Conservation (phyloP, 768 basidiomycete species). For the Strobilomyces confusus region DNA sequence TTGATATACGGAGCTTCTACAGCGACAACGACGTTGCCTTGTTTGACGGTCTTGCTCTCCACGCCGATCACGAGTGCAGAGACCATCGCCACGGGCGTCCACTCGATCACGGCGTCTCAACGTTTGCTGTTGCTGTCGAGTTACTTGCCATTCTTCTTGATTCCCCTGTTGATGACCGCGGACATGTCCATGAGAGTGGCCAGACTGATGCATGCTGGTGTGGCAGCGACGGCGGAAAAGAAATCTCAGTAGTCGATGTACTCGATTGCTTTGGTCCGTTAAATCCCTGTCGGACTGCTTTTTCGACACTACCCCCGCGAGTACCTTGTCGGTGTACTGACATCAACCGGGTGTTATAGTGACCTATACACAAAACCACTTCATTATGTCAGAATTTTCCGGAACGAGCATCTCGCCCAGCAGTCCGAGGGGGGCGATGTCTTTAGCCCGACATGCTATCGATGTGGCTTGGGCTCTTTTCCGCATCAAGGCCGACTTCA, state of each 20-base stretch:
- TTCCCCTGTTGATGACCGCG: slow-evolving; percentile 68
- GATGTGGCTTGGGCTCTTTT: no score
- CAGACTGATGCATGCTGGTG: slow-evolving; percentile 29
- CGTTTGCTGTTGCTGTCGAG: slow-evolving; percentile 54
- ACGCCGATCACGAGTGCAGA: slow-evolving; percentile 41
- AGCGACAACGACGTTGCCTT: slow-evolving; percentile 72
- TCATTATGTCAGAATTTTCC: no score
- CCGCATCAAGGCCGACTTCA: no score
- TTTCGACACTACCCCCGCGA: no score
- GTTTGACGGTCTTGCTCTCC: slow-evolving; percentile 56
- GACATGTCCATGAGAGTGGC: slow-evolving; percentile 56
- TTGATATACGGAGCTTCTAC: slow-evolving; percentile 76
- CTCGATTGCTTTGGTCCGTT: neutral
- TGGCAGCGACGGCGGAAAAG: slow-evolving; percentile 9
- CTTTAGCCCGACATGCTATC: no score
- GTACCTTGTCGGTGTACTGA: neutral
- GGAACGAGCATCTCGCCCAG: no score
- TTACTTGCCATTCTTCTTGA: slow-evolving; percentile 72
- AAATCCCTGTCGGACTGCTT: no score
- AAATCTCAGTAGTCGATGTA: slow-evolving; percentile 14
- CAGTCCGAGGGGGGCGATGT: no score
- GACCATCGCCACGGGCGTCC: slow-evolving; percentile 28
- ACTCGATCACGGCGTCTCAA: slow-evolving; percentile 49
- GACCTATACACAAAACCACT: no score
- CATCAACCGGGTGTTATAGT: no score